Base-by-base conservation (phyloP, 2,329 filamentous ascomycete genomes). In the Ceratocystis huliohia region DNA sequence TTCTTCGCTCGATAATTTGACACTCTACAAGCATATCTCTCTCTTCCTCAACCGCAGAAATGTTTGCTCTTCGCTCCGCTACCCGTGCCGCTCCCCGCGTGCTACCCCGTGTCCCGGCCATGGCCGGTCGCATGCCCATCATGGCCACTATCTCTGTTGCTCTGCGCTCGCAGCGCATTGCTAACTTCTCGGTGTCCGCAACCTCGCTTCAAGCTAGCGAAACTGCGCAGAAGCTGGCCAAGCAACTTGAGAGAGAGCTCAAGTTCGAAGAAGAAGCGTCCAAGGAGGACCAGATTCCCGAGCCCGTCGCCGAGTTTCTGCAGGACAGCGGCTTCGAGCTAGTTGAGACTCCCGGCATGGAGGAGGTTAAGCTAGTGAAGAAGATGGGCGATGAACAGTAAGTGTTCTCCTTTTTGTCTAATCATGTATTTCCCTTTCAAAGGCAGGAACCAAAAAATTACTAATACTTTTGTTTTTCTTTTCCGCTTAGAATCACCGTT, bases 301-400 rank as follows among this genome's bases (percentile, higher is more conserved):
- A 85, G 69, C 89, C 87, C 75, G 84, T 96, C 76, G 87, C 91
- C 78, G 89, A 94, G 75, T 96, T 95, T 77, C 78, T 96, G 61
- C 86, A 93, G 74, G 93, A 90, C 78, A 87, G 87, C 73, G 83
- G 87, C 50, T 99, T 91, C 77, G 82, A 93, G 81, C 82, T 94
- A 69, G 81, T 89, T 73, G 94, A 99, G 76, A 84, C 82, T 41
- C 81, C 87, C 33, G 94, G 94, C 69, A 84, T 91, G 76, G 89
- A 97, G 79, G 91, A 96, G 71, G 89, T 99, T 71, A 82, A 88
- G 73, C 82, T 99, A 70, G 88, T 85, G 69, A 88, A 92, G 73
- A 87, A 84, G 70, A 93, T 89, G 73, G 89, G 88, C 72, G 87
- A 96, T 69, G 94, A 99, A 81, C 90, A 87, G 91, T 94, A 77